phyloP scores from a whole-genome alignment of 2,329 filamentous ascomycete species.

The Sarocladium kiliense region DNA sequence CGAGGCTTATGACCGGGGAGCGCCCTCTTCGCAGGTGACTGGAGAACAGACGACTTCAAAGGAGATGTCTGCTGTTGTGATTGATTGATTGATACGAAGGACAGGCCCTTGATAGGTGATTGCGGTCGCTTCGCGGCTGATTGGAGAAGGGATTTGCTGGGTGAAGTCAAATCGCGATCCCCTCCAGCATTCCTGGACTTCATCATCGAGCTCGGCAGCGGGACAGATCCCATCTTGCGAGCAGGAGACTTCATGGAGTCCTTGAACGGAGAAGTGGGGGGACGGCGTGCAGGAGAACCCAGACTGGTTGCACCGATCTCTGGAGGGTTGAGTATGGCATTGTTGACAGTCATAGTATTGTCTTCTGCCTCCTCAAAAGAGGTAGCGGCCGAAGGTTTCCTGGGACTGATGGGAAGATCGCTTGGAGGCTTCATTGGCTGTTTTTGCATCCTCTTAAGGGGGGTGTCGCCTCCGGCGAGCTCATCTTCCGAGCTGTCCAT shows the following conservation, averaged over 20 bases:
- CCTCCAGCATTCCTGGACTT: constrained; percentile 17
- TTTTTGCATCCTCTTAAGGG: constrained; percentile 48
- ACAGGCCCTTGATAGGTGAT: constrained; percentile 36
- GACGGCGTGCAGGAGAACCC: constrained; percentile 51
- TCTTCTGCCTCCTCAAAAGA: constrained; percentile 13
- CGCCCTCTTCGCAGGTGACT: constrained; percentile 47
- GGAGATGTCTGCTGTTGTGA: constrained; percentile 26
- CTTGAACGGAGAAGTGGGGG: constrained; percentile 46
- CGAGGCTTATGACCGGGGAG: constrained; percentile 29
- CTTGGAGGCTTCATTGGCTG: constrained; percentile 47
- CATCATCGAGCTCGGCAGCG: constrained; percentile 27
- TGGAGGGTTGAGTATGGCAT: constrained; percentile 23
- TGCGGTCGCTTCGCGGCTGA: constrained; percentile 48
- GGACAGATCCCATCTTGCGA: constrained; percentile 31
- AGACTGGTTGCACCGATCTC: constrained; percentile 35
- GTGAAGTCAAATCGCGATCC: constrained; percentile 19
- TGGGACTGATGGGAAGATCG: constrained; percentile 5
- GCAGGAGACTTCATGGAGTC: constrained; percentile 53
- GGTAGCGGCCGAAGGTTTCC: constrained; percentile 5
- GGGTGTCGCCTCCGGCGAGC: constrained; percentile 46
- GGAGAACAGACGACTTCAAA: constrained; percentile 42
- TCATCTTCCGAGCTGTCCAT: constrained; percentile 53
- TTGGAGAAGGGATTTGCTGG: constrained; percentile 38
- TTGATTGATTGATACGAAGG: constrained; percentile 21
- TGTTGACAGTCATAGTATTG: constrained; percentile 21